Conservation (phyloP, 1,284 basidiomycete species). For the Tetrapyrgos nigripes region DNA sequence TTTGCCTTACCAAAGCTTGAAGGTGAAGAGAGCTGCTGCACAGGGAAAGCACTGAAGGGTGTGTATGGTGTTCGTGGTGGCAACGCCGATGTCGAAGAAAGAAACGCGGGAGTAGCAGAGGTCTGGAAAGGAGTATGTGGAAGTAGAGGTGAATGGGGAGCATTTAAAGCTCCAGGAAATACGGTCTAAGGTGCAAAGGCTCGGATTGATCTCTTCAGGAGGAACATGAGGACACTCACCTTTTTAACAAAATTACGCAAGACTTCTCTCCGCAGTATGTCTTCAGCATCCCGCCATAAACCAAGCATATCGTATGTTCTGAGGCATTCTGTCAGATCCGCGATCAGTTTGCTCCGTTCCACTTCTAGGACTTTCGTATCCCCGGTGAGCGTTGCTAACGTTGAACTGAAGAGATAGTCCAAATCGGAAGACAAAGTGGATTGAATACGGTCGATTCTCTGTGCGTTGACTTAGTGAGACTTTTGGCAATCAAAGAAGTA, state of each 20-base stretch:
- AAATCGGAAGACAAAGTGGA: constrained; percentile 85
- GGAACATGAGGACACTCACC: constrained; percentile 45
- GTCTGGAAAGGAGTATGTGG: constrained; percentile 72
- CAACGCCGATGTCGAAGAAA: constrained; percentile 33
- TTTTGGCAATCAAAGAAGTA: constrained; percentile 21
- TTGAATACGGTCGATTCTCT: constrained; percentile 85
- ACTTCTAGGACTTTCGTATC: constrained; percentile 56
- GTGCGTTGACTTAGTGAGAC: constrained; percentile 2
- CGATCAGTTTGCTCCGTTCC: constrained; percentile 66
- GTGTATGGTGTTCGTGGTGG: constrained; percentile 73
- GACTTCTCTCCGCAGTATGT: constrained; percentile 75
- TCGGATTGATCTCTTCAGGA: constrained; percentile 6
- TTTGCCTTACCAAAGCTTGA: constrained; percentile 27
- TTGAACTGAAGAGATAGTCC: constrained; percentile 76
- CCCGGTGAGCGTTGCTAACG: constrained; percentile 53
- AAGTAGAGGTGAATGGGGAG: constrained; percentile 74
- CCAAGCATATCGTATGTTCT: constrained; percentile 83
- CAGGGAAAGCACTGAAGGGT: constrained; percentile 70
- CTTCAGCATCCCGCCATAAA: constrained; percentile 87
- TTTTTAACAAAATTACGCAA: constrained; percentile 80
- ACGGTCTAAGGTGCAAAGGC: constrained; percentile 61
- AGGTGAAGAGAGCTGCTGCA: constrained; percentile 55
- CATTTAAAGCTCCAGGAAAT: constrained; percentile 68
- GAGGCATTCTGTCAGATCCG: constrained; percentile 80
- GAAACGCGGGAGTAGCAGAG: constrained; percentile 28